A percentile compares a stretch with the other conserved stretches of the same genome.
Evolutionary conservation across 1,284 basidiomycete genomes (phyloP).

Genomic region (Cryptococcus sp.): DNA sequence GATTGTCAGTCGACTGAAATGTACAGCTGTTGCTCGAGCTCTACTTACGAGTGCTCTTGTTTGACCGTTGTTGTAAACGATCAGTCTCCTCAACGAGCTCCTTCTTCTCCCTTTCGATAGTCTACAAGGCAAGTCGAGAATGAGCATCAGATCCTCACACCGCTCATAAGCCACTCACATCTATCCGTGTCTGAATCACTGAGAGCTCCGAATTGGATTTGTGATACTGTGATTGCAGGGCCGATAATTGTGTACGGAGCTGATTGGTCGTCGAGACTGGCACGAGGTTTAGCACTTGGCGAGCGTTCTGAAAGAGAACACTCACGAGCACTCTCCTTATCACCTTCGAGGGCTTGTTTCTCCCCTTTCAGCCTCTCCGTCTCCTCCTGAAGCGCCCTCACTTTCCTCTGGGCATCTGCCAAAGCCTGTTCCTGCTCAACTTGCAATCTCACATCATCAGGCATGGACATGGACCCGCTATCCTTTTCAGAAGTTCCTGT

Average conservation of each 20-base stretch:
- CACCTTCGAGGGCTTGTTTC: constrained; percentile 29
- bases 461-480: constrained; percentile 3
- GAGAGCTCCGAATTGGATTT: constrained; percentile 36
- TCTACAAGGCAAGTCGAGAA: constrained; percentile 17
- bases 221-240: constrained; percentile 39
- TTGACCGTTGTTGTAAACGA: constrained; percentile 37
- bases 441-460: constrained; percentile 41
- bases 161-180: constrained; percentile 25
- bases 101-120: constrained; percentile 46
- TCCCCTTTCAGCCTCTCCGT: constrained; percentile 36
- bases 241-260: constrained; percentile 41
- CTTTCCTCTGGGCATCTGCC: constrained; percentile 37
- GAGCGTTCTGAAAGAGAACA: constrained; percentile 1
- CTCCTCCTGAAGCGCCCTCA: constrained; percentile 38
- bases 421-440: constrained; percentile 51
- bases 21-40: neutral
- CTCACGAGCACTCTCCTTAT: constrained; percentile 41
- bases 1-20: constrained; percentile 6
- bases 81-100: constrained; percentile 47
- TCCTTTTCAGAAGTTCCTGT: neutral
- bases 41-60: constrained; percentile 34
- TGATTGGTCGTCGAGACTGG: constrained; percentile 41
- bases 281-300: neutral
- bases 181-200: constrained; percentile 38
- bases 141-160: constrained; percentile 10